These are phyloP conservation scores for Samsoniella hepiali DNA, from an alignment of 2,329 filamentous ascomycete genomes.

Conservation along the genomic window DNA sequence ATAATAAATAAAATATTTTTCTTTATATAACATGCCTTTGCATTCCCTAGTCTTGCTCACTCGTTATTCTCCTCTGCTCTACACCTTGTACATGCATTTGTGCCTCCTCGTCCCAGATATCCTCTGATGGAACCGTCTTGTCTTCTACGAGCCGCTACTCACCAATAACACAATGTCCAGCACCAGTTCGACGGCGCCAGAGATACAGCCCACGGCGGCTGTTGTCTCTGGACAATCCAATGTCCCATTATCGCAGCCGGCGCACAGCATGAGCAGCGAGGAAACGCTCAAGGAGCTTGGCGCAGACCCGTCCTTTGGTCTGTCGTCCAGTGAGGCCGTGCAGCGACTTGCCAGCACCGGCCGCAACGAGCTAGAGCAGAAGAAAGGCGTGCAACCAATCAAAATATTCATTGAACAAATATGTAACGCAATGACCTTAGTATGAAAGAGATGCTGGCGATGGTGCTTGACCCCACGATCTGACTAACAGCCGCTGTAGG, in stretches of 20 bases:
- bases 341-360: conserved; percentile 52
- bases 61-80: not conserved
- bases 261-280: conserved; percentile 38
- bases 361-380: conserved; percentile 52
- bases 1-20: not conserved
- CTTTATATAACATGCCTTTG: not conserved
- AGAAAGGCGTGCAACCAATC: conserved; percentile 47
- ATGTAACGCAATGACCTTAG: conserved; percentile 58
- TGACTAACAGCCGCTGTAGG: conserved; percentile 19
- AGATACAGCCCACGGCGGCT: not conserved
- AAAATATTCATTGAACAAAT: conserved; percentile 58
- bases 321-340: conserved; percentile 49
- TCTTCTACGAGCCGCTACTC: not conserved
- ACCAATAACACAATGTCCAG: conserved; percentile 3
- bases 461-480: too few species aligned
- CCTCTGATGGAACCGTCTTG: not conserved
- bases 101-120: not conserved
- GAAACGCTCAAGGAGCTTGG: conserved; percentile 42
- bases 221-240: conserved; percentile 37
- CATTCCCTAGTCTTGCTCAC: not conserved
- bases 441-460: conserved; percentile 10
- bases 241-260: conserved; percentile 48
- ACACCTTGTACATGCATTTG: not conserved
- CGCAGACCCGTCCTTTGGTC: conserved; percentile 51
- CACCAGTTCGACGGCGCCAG: conserved; percentile 1